Evolutionary conservation across 805 yeast species (phyloP), one percentile per base, ranked within the genome.

Genomic region (Debaryomyces castellii): DNA sequence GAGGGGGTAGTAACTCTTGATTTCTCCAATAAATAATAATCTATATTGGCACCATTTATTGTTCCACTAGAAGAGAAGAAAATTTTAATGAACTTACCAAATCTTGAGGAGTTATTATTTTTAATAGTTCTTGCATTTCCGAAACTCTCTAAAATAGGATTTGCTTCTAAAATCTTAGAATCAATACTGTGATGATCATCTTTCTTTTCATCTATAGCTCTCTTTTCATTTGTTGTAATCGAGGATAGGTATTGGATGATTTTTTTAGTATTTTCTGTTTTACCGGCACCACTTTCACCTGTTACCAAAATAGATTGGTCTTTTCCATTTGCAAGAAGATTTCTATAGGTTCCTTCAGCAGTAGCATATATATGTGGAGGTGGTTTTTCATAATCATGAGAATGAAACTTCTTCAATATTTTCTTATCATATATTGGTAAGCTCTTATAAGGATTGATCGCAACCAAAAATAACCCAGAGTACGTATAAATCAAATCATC

Each of bases 201-300:
- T 16, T 38, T 8, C 33, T 18, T 14, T 39, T 42, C 18, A 22
- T 49, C 49, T 7, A 43, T 39, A 12, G n/a, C n/a, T n/a, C n/a
- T n/a, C n/a, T n/a, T n/a, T n/a, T 49, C 40, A 14, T 53, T 27
- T 8, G 78, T 59, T 1, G 95, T 81, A 22, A 89, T 83, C 6
- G 89, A 82, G 1, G 97, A 89, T 46, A 94, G 74, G 63, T 90
- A 94, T 63, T 91, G 97, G 48, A 94, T 85, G 45, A 94, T 90
- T 60, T 87, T 90, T 64, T 94, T 94, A 4, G 99, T 94, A 55
- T 89, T 94, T 67, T 94, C 99, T 0, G 99, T 94, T 62, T 94
- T 94, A 43, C 99, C 99, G 0, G 99, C 99, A 53, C 99, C 99
- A 20, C 96, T 86, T 62, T 94, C 99, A 52, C 99, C 99, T 0